phyloP scores from a whole-genome alignment of 306 rosid species.

The Vigna unguiculata region DNA sequence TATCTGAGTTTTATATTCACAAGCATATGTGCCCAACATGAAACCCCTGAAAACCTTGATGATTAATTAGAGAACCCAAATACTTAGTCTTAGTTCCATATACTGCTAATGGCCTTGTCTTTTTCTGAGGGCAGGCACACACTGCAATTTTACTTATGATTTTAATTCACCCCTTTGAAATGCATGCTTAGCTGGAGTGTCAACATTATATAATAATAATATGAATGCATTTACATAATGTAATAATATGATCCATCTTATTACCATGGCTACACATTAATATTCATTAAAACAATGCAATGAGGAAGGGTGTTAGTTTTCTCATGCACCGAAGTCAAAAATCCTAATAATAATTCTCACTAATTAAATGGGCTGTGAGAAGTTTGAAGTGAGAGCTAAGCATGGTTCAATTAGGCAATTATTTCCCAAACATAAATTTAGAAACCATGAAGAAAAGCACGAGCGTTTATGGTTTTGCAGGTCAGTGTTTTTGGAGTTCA shows the following conservation, averaged over 20 bases:
- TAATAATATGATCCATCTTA: slow-evolving; percentile 29
- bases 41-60: slow-evolving; percentile 65
- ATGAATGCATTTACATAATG: background rate
- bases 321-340: slow-evolving; percentile 58
- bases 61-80: slow-evolving; percentile 43
- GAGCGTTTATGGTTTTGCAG: slow-evolving; percentile 52
- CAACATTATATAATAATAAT: slow-evolving; percentile 22
- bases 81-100: slow-evolving; percentile 66
- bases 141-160: slow-evolving; percentile 49
- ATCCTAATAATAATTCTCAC: slow-evolving; percentile 28
- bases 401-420: slow-evolving; percentile 10
- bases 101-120: slow-evolving; percentile 51
- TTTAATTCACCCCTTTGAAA: slow-evolving; percentile 41
- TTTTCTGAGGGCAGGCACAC: slow-evolving; percentile 54
- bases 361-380: slow-evolving; percentile 17
- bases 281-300: slow-evolving; percentile 23
- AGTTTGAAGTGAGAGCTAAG: slow-evolving; percentile 46
- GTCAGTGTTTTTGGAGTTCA: slow-evolving; percentile 42
- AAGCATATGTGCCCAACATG: slow-evolving; percentile 46
- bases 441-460: slow-evolving; percentile 34
- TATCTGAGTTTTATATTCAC: slow-evolving; percentile 42
- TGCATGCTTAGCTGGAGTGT: slow-evolving; percentile 51
- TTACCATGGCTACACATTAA: slow-evolving; percentile 36
- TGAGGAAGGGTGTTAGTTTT: slow-evolving; percentile 28
- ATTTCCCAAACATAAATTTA: slow-evolving; percentile 38